Conservation (phyloP, 2,329 filamentous ascomycete genomes). For the Alternaria tenuissima region DNA sequence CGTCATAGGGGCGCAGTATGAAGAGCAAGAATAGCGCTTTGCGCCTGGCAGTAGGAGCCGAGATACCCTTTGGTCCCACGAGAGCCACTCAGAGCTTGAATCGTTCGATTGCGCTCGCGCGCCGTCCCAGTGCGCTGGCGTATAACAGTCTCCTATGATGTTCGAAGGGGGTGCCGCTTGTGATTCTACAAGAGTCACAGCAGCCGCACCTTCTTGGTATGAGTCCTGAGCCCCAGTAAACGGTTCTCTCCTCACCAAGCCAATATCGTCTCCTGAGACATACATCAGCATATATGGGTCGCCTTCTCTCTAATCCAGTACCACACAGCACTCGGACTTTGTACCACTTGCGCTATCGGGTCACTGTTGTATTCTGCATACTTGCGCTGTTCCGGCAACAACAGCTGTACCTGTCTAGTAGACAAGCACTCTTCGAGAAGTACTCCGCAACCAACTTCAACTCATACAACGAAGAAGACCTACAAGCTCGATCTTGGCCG, state of each 20-base stretch:
- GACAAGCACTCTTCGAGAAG: constrained; percentile 29
- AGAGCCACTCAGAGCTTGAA: constrained; percentile 1
- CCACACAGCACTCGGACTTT: constrained; percentile 15
- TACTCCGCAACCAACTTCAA: constrained; percentile 31
- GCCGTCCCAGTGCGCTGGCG: neutral
- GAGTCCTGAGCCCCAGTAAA: neutral
- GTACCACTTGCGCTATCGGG: constrained; percentile 18
- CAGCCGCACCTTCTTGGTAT: neutral
- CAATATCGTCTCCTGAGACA: neutral
- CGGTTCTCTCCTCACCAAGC: neutral
- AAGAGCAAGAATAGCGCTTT: neutral
- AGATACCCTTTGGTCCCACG: constrained; percentile 1
- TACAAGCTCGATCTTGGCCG: constrained; percentile 1
- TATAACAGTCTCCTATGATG: neutral
- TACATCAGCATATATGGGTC: constrained; percentile 16
- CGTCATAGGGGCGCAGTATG: constrained; percentile 2
- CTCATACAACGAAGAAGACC: neutral
- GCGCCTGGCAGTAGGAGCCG: neutral
- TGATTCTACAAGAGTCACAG: neutral
- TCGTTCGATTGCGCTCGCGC: neutral
- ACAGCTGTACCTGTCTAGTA: constrained; percentile 27
- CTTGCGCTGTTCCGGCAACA: constrained; percentile 30
- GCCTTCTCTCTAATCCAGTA: constrained; percentile 9
- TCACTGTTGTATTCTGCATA: constrained; percentile 24
- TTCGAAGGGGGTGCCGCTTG: neutral